Percentiles rank a stretch among this genome's conserved stretches.
These are phyloP conservation scores for Leishmania turanica DNA, from an alignment of 208 protist species.

Conservation along the genomic window DNA sequence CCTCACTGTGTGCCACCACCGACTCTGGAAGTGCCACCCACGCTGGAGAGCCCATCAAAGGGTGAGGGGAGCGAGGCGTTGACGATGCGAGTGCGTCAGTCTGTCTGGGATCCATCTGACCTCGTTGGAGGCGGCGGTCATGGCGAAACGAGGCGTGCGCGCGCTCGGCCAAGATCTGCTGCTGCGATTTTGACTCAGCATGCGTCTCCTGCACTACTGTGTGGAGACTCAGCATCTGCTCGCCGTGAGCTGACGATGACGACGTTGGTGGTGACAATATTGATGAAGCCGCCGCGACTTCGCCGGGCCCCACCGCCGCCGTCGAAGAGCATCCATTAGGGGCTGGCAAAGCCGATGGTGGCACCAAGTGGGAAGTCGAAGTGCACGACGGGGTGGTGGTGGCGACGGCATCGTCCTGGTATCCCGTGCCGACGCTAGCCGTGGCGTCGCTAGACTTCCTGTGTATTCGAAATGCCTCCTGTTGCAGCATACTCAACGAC, in stretches of 20 bases:
- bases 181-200: neutral
- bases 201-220: neutral
- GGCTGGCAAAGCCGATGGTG: neutral
- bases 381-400: neutral
- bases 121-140: slow-evolving; percentile 32
- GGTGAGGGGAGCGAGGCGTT: neutral
- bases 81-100: neutral
- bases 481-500: slow-evolving; percentile 11
- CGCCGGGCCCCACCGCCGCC: neutral
- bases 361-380: neutral
- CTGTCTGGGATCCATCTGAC: neutral
- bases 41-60: neutral
- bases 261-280: neutral
- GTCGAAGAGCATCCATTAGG: neutral
- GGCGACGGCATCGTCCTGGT: neutral
- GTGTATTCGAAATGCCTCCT: slow-evolving; percentile 52
- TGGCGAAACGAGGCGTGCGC: slow-evolving; percentile 34
- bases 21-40: slow-evolving; percentile 12
- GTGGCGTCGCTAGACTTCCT: neutral
- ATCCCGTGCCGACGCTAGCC: neutral
- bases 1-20: neutral
- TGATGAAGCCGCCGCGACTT: neutral
- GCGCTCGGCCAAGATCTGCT: slow-evolving; percentile 18
- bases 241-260: neutral
- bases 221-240: neutral